Conservation (phyloP, 768 basidiomycete genomes). For the Tylopilus rubrobrunneus region DNA sequence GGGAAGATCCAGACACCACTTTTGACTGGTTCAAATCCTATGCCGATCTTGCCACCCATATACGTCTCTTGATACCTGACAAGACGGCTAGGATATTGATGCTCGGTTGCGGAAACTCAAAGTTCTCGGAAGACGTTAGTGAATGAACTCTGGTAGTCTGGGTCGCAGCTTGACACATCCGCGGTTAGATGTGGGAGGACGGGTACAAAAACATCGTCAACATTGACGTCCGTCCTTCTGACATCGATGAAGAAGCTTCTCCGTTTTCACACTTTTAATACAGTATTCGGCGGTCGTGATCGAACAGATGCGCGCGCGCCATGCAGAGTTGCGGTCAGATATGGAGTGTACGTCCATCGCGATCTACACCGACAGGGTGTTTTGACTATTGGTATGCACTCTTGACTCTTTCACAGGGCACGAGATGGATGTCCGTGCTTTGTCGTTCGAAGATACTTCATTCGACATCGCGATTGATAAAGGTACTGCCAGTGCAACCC, state of each 20-base stretch:
- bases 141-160: background rate
- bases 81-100: constrained; percentile 63
- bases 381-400: background rate
- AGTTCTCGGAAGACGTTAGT: constrained; percentile 67
- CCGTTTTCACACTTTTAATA: background rate
- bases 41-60: constrained; percentile 57
- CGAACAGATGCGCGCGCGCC: constrained; percentile 63
- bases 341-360: constrained; percentile 59
- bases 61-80: constrained; percentile 61
- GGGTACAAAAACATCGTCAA: constrained; percentile 81
- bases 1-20: constrained; percentile 53
- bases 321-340: constrained; percentile 47
- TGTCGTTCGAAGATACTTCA: constrained; percentile 51
- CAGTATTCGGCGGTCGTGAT: constrained; percentile 77
- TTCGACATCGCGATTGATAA: constrained; percentile 88
- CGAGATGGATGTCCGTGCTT: constrained; percentile 76
- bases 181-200: constrained; percentile 81
- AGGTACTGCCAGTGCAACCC: constrained; percentile 34
- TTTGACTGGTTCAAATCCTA: constrained; percentile 92
- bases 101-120: constrained; percentile 85
- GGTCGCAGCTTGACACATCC: background rate
- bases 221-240: constrained; percentile 52
- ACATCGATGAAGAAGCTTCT: background rate
- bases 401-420: constrained; percentile 47
- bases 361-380: background rate